Base-by-base conservation (phyloP, 2,329 filamentous ascomycete genomes). In the Dryadomyces quercus-mongolicae region DNA sequence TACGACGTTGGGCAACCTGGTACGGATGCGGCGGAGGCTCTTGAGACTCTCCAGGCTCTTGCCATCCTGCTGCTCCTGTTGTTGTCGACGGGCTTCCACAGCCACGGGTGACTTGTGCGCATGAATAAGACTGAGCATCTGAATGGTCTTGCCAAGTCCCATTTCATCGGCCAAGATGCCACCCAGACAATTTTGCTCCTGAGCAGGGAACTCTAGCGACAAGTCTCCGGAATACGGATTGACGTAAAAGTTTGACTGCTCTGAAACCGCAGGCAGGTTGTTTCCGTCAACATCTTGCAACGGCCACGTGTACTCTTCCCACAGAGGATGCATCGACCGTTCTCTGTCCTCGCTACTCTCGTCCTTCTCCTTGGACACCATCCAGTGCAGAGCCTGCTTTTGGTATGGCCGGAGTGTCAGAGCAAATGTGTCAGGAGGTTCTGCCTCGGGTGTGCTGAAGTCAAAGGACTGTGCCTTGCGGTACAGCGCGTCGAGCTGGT, bases 121-220 rank as follows among this genome's bases (percentile, higher is more conserved):
- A 66, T 98, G 93, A 5, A 98, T 80, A 51, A 98, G 73, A 68
- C 89, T 93, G 58, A 98, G 80, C 90, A 98, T 97, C 65, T 98
- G 92, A 53, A 98, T 97, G 0, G 93, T 98, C 72, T 98, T 98
- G 38, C 93, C 93, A 2, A 98, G 74, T 49, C 93, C 93, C 93
- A 98, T 98, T 69, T 97, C 87, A 63, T 98, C 93, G 9, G 93
- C 93, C 45, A 98, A 73, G 55, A 98, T 88, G 6, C 93, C 93
- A 47, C 93, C 93, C 0, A 95, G 74, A 61, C 93, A 98, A 65
- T 94, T 88, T 64, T 97, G 93, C 63, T 97, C 89, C 65, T 98
- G 93, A 2, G 83, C 80, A 1, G 93, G 93, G 60, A 98, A 98
- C 6, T 95, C 83, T 0, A 97, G 73, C 2, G 90, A 94, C 52